These are phyloP conservation scores for Termitomyces sp. DNA, from an alignment of 1,284 basidiomycete genomes.

Conservation along the genomic window DNA sequence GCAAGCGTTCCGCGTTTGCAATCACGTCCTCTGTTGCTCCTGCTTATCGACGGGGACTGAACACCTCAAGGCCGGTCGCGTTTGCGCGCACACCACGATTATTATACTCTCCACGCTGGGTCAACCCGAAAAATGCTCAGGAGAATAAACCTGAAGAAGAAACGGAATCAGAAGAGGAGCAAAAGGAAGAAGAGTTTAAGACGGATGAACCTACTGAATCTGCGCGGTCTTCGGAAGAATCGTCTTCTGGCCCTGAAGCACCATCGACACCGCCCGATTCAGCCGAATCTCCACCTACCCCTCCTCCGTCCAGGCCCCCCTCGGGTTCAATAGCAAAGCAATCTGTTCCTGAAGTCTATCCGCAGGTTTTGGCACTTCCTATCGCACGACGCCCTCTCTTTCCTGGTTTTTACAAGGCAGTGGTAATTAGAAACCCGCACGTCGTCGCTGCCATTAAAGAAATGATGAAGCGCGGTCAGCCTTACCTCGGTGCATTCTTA, in stretches of 20 bases:
- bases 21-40: not conserved
- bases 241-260: conserved; percentile 19
- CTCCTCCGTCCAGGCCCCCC: conserved; percentile 31
- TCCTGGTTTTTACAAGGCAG: conserved; percentile 97
- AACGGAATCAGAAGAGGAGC: conserved; percentile 16
- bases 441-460: conserved; percentile 96
- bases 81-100: conserved; percentile 12
- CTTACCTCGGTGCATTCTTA: conserved; percentile 96
- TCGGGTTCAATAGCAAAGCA: conserved; percentile 73
- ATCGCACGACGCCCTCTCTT: conserved; percentile 95
- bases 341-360: conserved; percentile 84
- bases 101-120: conserved; percentile 29
- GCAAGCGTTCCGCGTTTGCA: conserved; percentile 10
- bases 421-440: conserved; percentile 84
- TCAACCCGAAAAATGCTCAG: conserved; percentile 30
- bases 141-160: conserved; percentile 19
- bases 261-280: conserved; percentile 19
- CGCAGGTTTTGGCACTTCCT: conserved; percentile 92
- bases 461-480: conserved; percentile 94
- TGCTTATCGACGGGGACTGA: conserved; percentile 8
- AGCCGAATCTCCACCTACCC: conserved; percentile 17
- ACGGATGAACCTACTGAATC: conserved; percentile 14
- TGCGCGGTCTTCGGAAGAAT: conserved; percentile 17
- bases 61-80: conserved; percentile 7
- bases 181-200: conserved; percentile 15